A percentile compares a stretch with the other conserved stretches of the same genome.
These are phyloP conservation scores for Tripidium arundinaceum DNA, from an alignment of 202 grass and related monocot species.

Conservation along the genomic window DNA sequence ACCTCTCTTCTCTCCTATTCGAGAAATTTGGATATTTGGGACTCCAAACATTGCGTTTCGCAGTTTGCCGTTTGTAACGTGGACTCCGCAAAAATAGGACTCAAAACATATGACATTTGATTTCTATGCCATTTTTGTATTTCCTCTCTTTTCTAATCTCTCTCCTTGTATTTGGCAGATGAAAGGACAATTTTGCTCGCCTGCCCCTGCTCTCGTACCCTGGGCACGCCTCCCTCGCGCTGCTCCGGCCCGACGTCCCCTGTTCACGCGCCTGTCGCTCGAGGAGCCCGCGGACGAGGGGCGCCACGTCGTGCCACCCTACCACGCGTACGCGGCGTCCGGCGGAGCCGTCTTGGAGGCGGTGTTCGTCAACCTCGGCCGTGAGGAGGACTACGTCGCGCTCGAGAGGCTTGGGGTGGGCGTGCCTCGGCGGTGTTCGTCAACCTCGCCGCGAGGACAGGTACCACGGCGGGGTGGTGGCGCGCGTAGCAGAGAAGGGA, in stretches of 20 bases:
- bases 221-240: conserved; percentile 54
- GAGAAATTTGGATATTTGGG: too few relatives aligned
- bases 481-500: conserved; percentile 53
- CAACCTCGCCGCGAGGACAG: conserved; percentile 56
- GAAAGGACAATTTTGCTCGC: too few relatives aligned
- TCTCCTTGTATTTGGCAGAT: too few relatives aligned
- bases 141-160: too few relatives aligned
- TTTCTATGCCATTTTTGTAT: too few relatives aligned
- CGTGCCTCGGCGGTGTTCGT: conserved; percentile 45
- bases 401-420: conserved; percentile 52
- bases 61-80: too few relatives aligned
- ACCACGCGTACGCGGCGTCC: conserved; percentile 86
- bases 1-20: too few relatives aligned
- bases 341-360: conserved; percentile 46
- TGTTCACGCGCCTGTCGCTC: conserved; percentile 41
- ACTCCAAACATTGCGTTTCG: too few relatives aligned
- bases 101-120: too few relatives aligned
- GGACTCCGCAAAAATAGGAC: too few relatives aligned
- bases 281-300: conserved; percentile 61
- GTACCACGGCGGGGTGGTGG: conserved; percentile 67
- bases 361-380: conserved; percentile 84
- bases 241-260: conserved; percentile 51
- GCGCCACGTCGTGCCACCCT: conserved; percentile 40
- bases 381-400: conserved; percentile 55
- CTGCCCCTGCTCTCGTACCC: conserved; percentile 85